These are phyloP conservation scores for Zymoseptoria pseudotritici DNA, from an alignment of 2,329 filamentous ascomycete genomes.

Conservation along the genomic window DNA sequence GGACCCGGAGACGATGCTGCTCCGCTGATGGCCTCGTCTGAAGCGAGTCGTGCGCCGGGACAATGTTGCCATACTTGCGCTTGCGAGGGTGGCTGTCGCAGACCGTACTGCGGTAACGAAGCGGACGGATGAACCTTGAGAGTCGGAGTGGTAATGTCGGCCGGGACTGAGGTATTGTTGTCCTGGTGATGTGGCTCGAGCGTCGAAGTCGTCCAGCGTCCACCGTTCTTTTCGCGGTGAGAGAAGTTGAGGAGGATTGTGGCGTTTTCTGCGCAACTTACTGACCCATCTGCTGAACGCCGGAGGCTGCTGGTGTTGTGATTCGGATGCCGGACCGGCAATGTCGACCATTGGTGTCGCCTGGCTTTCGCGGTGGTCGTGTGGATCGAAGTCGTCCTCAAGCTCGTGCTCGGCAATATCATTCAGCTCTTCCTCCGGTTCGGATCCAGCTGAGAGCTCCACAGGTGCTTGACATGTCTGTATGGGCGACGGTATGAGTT, in stretches of 20 bases:
- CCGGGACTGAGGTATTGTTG: constrained; percentile 3
- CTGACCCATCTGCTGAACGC: constrained; percentile 70
- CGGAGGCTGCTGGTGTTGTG: constrained; percentile 3
- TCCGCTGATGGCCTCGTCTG: constrained; percentile 51
- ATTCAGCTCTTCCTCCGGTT: not conserved
- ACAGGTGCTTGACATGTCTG: not conserved
- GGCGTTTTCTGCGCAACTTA: constrained; percentile 55
- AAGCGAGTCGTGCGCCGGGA: constrained; percentile 51
- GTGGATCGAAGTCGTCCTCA: not conserved
- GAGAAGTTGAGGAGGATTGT: constrained; percentile 35
- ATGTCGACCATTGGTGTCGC: not conserved
- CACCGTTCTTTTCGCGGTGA: constrained; percentile 30
- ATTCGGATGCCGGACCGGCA: not conserved
- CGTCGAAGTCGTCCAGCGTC: constrained; percentile 31
- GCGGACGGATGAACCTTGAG: constrained; percentile 67
- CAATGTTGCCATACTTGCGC: constrained; percentile 59
- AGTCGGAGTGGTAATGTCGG: constrained; percentile 39
- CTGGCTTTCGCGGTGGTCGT: not conserved
- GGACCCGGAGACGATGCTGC: constrained; percentile 54
- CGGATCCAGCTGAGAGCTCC: not conserved
- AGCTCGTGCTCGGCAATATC: not conserved
- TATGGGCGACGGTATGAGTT: not conserved
- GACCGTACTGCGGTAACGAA: constrained; percentile 78
- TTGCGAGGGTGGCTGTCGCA: constrained; percentile 68
- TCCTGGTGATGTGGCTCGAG: constrained; percentile 6